phyloP scores from a whole-genome alignment of 495 filamentous ascomycete genomes.

The Penicillium maclennaniae region DNA sequence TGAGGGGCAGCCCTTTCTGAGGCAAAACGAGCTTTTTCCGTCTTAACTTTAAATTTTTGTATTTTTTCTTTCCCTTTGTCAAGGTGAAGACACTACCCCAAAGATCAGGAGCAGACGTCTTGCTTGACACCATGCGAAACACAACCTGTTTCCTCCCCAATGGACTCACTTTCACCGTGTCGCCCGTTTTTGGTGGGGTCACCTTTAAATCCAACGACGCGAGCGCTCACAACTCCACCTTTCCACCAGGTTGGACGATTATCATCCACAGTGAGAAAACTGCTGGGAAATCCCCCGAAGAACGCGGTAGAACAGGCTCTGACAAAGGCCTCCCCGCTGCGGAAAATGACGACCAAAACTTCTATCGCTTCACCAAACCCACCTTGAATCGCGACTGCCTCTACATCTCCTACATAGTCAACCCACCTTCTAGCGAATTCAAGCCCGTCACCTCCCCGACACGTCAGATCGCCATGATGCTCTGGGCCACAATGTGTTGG shows the following conservation, averaged over 20 bases:
- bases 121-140: constrained; percentile 26
- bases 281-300: constrained; percentile 27
- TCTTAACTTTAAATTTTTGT: too few relatives aligned
- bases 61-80: too few relatives aligned
- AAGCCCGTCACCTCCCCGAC: constrained; percentile 75
- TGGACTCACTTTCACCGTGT: constrained; percentile 75
- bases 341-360: constrained; percentile 21
- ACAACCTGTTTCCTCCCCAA: constrained; percentile 66
- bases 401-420: constrained; percentile 88
- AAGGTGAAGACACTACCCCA: too few relatives aligned
- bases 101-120: neutral
- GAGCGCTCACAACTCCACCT: constrained; percentile 60
- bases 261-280: constrained; percentile 69
- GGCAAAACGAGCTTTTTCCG: constrained; percentile 2
- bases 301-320: constrained; percentile 5
- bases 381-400: constrained; percentile 75
- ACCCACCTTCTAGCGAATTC: constrained; percentile 72
- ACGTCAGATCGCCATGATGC: constrained; percentile 88
- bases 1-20: constrained; percentile 13
- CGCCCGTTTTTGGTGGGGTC: constrained; percentile 80
- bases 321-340: constrained; percentile 6
- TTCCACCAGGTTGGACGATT: constrained; percentile 86
- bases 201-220: constrained; percentile 82
- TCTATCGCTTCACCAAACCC: constrained; percentile 60
- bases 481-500: constrained; percentile 93